Conservation (phyloP, 176 grass and related monocot genomes). For the Eremochloa ophiuroides region DNA sequence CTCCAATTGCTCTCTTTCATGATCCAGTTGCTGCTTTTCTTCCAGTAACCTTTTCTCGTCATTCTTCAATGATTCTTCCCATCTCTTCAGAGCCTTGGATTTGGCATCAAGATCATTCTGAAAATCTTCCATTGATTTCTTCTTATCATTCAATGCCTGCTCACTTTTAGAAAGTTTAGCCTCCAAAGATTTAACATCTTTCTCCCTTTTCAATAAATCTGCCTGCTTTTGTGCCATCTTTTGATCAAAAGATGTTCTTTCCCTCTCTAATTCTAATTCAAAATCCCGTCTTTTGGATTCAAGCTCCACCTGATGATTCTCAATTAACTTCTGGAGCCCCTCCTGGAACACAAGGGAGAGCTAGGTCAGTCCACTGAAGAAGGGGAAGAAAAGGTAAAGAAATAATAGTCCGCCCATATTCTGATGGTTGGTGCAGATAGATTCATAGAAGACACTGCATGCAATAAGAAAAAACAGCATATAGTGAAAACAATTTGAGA, state of each 20-base stretch:
- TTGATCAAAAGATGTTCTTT: conserved; percentile 60
- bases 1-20: conserved; percentile 40
- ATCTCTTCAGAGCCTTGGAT: conserved; percentile 46
- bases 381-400: background rate
- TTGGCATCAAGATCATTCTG: conserved; percentile 76
- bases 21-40: conserved; percentile 50
- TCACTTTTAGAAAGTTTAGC: conserved; percentile 57
- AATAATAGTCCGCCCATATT: background rate
- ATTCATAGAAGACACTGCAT: background rate
- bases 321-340: conserved; percentile 79
- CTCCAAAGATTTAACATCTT: conserved; percentile 49
- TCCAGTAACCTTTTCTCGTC: conserved; percentile 52
- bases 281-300: conserved; percentile 70
- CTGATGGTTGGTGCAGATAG: background rate
- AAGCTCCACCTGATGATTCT: conserved; percentile 64
- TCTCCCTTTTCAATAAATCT: conserved; percentile 64
- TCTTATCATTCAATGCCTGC: conserved; percentile 50
- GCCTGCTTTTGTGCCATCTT: conserved; percentile 47
- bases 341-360: conserved; percentile 39
- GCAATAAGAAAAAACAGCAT: background rate
- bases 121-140: conserved; percentile 52
- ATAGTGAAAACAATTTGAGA: background rate
- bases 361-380: conserved; percentile 20
- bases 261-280: conserved; percentile 59
- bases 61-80: conserved; percentile 66